Base-by-base conservation (phyloP, 371 early-diverging fungal species). In the Mucor indicus region DNA sequence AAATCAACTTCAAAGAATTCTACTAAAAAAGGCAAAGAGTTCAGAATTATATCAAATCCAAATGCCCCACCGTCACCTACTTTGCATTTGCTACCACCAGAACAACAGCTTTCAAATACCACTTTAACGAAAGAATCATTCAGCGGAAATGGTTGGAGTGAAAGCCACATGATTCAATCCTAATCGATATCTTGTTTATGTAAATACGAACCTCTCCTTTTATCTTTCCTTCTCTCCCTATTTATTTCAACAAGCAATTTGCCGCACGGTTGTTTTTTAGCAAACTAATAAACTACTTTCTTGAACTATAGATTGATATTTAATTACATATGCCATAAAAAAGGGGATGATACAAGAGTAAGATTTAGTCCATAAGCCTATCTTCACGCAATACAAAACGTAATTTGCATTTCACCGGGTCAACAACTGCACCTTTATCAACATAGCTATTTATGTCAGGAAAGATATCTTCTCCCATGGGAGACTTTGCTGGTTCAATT, bases 111-210 rank as follows among this genome's bases (percentile, higher is more conserved):
- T 13, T 21, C 53, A n/a, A 54, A 53, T 45, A 53, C 59, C 16
- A 53, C 41, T 13, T 7, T 59, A 29, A 53, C 59, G 13, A 29
- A 42, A 17, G 37, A 31, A 10, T 38, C 54, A 25, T 49, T 54
- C 21, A 53, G 46, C 44, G 50, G 60, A 8, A 54, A 49, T 50
- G 54, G 60, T 11, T 60, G 60, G 60, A 54, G 60, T 42, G 46
- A 49, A 38, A 60, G 60, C 10, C 49, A 41, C 45, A 60, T 60
- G 42, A 60, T 60, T 13, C 60, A 46, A 21, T 60, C 60, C 41
- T 60, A 49, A 59, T 38, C 1, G 3, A 38, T 20, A 21, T 11
- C 3, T 11, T 17, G 19, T 15, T 4, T 19, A 10, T 37, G 15
- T 17, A n/a, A 11, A 4, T 12, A 33, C n/a, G 4, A 4, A 5